These are phyloP conservation scores for Microdochium paspali DNA, from an alignment of 2,329 filamentous ascomycete species.

Conservation along the genomic window DNA sequence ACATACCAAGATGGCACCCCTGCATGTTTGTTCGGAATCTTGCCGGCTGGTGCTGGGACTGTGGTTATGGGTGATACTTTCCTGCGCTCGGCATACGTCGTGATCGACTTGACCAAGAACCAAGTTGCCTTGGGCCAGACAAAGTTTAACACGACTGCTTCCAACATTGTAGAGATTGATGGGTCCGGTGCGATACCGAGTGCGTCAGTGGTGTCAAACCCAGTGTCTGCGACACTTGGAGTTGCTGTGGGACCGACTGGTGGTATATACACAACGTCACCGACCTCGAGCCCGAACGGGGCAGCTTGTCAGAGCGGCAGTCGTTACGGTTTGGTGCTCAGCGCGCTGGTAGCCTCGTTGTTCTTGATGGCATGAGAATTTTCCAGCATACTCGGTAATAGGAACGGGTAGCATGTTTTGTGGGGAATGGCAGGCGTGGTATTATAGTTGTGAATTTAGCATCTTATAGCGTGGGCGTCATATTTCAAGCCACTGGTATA, in stretches of 20 bases:
- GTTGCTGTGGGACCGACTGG: background rate
- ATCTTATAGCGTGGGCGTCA: too few species aligned
- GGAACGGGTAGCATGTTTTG: too few species aligned
- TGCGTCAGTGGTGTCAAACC: conserved; percentile 38
- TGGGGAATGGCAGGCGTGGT: background rate
- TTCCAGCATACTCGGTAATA: too few species aligned
- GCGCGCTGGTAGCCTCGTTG: background rate
- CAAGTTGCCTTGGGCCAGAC: conserved; percentile 63
- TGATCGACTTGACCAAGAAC: conserved; percentile 65
- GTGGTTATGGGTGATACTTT: conserved; percentile 67
- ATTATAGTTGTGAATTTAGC: background rate
- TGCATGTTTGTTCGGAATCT: conserved; percentile 60
- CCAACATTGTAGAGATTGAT: conserved; percentile 45
- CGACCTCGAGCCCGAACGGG: background rate
- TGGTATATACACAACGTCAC: background rate
- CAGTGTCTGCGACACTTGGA: conserved; percentile 33
- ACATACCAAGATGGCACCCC: conserved; percentile 40
- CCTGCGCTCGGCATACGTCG: conserved; percentile 63
- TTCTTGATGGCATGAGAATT: background rate
- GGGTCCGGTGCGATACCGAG: conserved; percentile 41
- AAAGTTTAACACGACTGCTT: conserved; percentile 44
- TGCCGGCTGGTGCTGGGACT: conserved; percentile 43
- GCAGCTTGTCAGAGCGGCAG: background rate
- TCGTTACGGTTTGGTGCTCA: background rate
- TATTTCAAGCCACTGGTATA: too few species aligned